Evolutionary conservation across 768 basidiomycete genomes (phyloP).

Genomic region (Boletus rex-veris): DNA sequence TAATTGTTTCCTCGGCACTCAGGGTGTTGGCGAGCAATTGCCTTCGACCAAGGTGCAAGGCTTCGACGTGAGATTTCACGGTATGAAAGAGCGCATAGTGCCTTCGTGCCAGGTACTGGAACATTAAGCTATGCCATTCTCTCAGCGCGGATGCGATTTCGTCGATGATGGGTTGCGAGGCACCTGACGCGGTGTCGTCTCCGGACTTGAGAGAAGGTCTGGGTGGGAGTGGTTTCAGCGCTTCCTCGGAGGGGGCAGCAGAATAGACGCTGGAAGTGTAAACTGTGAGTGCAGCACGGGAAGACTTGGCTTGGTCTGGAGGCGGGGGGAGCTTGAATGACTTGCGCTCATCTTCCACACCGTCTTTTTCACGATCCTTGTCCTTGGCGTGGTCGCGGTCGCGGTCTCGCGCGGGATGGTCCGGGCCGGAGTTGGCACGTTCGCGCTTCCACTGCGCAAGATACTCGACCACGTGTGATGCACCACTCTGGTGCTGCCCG

Average conservation of each 20-base stretch:
- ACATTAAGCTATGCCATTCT: slow-evolving; percentile 94
- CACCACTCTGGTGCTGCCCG: slow-evolving; percentile 31
- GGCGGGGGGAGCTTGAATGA: slow-evolving; percentile 73
- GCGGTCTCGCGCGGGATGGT: slow-evolving; percentile 31
- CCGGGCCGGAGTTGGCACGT: slow-evolving; percentile 25
- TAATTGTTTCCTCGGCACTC: slow-evolving; percentile 79
- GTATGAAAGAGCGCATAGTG: slow-evolving; percentile 87
- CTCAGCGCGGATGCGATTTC: slow-evolving; percentile 95
- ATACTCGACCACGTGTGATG: slow-evolving; percentile 44
- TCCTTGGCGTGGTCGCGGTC: slow-evolving; percentile 35
- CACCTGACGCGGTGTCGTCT: slow-evolving; percentile 86
- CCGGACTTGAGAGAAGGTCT: slow-evolving; percentile 93
- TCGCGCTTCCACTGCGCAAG: slow-evolving; percentile 44
- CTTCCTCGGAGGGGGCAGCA: slow-evolving; percentile 61
- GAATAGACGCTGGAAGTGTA: slow-evolving; percentile 77
- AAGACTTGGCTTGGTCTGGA: slow-evolving; percentile 70
- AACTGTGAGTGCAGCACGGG: slow-evolving; percentile 67
- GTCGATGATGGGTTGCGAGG: slow-evolving; percentile 86
- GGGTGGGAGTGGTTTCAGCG: slow-evolving; percentile 75
- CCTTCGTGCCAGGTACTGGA: slow-evolving; percentile 82
- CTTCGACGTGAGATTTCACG: slow-evolving; percentile 87
- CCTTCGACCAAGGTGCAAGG: slow-evolving; percentile 84
- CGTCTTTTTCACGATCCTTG: slow-evolving; percentile 65
- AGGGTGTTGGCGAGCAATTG: slow-evolving; percentile 87
- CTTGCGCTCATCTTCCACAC: slow-evolving; percentile 55